Evolutionary conservation across 495 filamentous ascomycete species (phyloP), one percentile per base, ranked within the genome.

Genomic region (Penicillium longicatenatum): DNA sequence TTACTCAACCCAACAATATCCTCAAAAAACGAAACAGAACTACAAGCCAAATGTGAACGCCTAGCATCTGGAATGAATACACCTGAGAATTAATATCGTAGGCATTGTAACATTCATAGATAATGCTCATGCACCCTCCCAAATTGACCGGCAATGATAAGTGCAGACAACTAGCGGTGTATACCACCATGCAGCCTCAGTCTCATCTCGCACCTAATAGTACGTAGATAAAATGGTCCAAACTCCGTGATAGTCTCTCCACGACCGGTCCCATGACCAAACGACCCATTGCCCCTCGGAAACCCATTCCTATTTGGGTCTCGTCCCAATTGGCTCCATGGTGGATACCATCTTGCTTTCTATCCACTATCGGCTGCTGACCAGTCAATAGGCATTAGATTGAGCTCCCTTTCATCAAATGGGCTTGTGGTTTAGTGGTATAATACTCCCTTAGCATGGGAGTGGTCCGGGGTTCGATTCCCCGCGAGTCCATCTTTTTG

Each of bases 381-480:
- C 14, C 21, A 2, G 16, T 57, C 35, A 60, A 30, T 5, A 14
- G 43, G 39, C 59, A 39, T n/a, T 16, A 52, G 21, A 10, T 12
- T 4, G 0, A 39, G 11, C 1, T 5, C 0, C 1, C 35, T 41
- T 35, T 51, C 58, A 69, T 37, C 61, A 62, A 65, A n/a, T 63
- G 70, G 70, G 70, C 69, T 70, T 74, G 71, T 75, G 72, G 72
- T 75, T 72, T 75, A 75, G 72, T 75, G 72, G 72, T 74, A 75
- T 75, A 73, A 74, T 69, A 67, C 68, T 62, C 68, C 63, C 68
- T 77, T 77, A 73, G 74, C 70, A 73, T 78, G 75, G 75, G 76
- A 73, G 77, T 77, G 76, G 79, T 81, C 79, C 76, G 73, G 79
- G 79, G 75, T 81, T 82, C 79, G 75, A 81, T 80, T 81, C 76